phyloP scores from a whole-genome alignment of 768 basidiomycete species.

The Lentinula lateritia region DNA sequence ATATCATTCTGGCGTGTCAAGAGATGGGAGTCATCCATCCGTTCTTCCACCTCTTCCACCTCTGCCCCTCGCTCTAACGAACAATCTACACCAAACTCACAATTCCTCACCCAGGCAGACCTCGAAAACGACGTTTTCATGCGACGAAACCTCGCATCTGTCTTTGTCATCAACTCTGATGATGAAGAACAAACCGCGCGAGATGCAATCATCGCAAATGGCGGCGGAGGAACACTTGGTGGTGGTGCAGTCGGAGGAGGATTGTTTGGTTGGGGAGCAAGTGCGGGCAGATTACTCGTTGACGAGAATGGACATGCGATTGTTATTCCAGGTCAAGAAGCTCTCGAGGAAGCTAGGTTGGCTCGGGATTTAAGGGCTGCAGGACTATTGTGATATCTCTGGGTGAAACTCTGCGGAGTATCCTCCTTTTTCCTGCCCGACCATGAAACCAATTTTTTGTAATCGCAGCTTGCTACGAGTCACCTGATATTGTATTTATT shows the following conservation, averaged over 20 bases:
- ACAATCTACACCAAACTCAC: slow-evolving; percentile 1
- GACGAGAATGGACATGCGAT: slow-evolving; percentile 22
- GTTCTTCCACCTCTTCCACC: slow-evolving; percentile 24
- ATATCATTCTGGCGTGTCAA: slow-evolving; percentile 83
- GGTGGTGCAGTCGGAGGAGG: slow-evolving; percentile 1
- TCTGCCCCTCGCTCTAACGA: slow-evolving; percentile 14
- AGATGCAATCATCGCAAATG: background rate
- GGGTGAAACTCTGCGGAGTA: no score
- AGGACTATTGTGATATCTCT: slow-evolving; percentile 37
- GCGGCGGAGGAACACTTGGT: background rate
- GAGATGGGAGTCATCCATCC: slow-evolving; percentile 74
- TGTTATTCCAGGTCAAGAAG: slow-evolving; percentile 22
- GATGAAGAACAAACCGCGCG: slow-evolving; percentile 23
- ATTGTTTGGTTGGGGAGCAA: background rate
- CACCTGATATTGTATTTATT: background rate
- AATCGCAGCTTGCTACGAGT: background rate
- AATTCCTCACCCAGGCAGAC: slow-evolving; percentile 36
- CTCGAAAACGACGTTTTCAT: slow-evolving; percentile 46
- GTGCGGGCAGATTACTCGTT: background rate
- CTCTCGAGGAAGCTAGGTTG: slow-evolving; percentile 39
- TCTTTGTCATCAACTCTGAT: slow-evolving; percentile 43
- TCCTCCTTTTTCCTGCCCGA: no score
- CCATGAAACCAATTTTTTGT: background rate
- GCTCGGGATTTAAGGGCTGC: slow-evolving; percentile 46
- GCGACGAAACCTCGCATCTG: slow-evolving; percentile 43